A percentile compares a stretch with the other conserved stretches of the same genome.
phyloP scores from a whole-genome alignment of 768 basidiomycete genomes.

The Mycena haematopus region DNA sequence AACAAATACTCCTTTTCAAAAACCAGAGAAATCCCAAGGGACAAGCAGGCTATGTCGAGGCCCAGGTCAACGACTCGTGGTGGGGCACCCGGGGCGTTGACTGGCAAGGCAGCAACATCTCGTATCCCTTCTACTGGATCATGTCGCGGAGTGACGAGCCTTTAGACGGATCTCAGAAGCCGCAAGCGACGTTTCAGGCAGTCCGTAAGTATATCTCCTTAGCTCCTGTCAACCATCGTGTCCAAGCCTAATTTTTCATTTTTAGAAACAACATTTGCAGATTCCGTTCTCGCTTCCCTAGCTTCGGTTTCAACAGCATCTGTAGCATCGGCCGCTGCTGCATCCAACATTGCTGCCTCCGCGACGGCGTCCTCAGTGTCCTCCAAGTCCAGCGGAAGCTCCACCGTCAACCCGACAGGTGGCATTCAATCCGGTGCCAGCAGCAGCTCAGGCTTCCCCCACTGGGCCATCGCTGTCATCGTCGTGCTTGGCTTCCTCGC shows the following conservation, averaged over 20 bases:
- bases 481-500: conserved; percentile 87
- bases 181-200: conserved; percentile 79
- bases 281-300: conserved; percentile 67
- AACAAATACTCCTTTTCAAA: conserved; percentile 50
- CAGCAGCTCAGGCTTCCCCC: conserved; percentile 62
- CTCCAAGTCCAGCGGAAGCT: conserved; percentile 21
- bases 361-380: conserved; percentile 28
- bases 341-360: conserved; percentile 31
- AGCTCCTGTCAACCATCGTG: conserved; percentile 16
- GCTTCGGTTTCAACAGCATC: conserved; percentile 53
- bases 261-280: conserved; percentile 77
- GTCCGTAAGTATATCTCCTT: conserved; percentile 67
- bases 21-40: conserved; percentile 54
- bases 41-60: conserved; percentile 58
- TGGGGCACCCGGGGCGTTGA: conserved; percentile 60
- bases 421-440: conserved; percentile 51
- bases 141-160: conserved; percentile 64
- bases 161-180: conserved; percentile 63
- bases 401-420: conserved; percentile 33
- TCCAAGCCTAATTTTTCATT: conserved; percentile 23
- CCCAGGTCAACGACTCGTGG: conserved; percentile 78
- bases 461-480: conserved; percentile 93
- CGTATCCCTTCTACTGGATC: conserved; percentile 81
- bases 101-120: conserved; percentile 58
- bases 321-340: conserved; percentile 39